Base-by-base conservation (phyloP, 2,329 filamentous ascomycete species). In the Cryoendolithus antarcticus region DNA sequence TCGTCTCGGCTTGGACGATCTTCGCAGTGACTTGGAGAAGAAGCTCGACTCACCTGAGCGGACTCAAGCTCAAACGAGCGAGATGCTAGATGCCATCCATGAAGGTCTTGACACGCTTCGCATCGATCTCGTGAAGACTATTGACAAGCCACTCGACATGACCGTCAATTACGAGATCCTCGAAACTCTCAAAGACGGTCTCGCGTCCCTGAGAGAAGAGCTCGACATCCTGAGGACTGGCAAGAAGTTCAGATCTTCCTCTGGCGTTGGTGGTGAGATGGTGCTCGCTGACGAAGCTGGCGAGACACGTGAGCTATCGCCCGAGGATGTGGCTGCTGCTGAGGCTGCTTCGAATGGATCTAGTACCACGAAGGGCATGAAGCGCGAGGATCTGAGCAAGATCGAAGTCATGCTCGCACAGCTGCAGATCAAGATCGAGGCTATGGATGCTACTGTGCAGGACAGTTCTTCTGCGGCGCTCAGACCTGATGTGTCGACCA, bases 101-200 rank as follows among this genome's bases (percentile, higher is more conserved):
- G 74, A 79, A 35, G 85, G 86, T 2, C 70, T 95, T 29, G 82
- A 83, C 44, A 74, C 72, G 32, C 70, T 95, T 28, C 75, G 85
- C 4, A 70, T 74, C 10, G 88, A 95, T 48, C 73, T 94, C 36
- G 67, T 74, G 46, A 80, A 80, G 54, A 71, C 91, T 10, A 69
- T 77, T 13, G 79, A 89, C 56, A 91, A 86, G 62, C 83, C 86
- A 4, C 67, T 76, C 0, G 86, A 93, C 51, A 72, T 89, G 60
- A 88, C 82, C 1, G 79, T 85, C 41, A 89, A 83, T 43, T 84
- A 93, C 47, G 86, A 95, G 60, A 88, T 95, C 37, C 69, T 95
- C 1, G 84, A 94, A 43, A 85, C 84, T 0, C 70, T 96, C 40
- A 93, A 82, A 57, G 72, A 78, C 11, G 88, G 86, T 0, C 67